Base-by-base conservation (phyloP, 2,329 filamentous ascomycete species). In the Aspergillus brunneoviolaceus region DNA sequence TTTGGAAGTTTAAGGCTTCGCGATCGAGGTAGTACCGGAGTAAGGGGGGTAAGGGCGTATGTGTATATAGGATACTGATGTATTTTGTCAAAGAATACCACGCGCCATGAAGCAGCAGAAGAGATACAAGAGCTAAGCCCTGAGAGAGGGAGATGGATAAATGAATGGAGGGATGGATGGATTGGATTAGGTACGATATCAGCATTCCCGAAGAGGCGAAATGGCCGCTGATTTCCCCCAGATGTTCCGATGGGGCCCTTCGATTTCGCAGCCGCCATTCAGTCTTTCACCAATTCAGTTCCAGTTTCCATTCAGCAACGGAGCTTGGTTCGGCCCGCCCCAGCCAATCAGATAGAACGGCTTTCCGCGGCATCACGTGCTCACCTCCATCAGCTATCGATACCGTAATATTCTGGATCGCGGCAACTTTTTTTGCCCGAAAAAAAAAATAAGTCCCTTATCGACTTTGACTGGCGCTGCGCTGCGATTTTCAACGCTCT, bases 241-340 rank as follows among this genome's bases (percentile, higher is more conserved):
- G 50, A 54, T 23, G 47, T 59, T 59, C 54, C 57, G 63, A 59
- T 56, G 59, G 33, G 33, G 33, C 33, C 33, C 7, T 29, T 23
- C 23, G 3, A 23, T 23, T 35, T 12, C 5, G 33, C 11, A 21
- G 21, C 21, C 21, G 21, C 11, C 33, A 12, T 16, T 35, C 11
- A 35, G 11, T 35, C 11, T 16, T 16, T 5, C 33, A 12, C 33
- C 33, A 19, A 45, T 19, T 16, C 14, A 45, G 12, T n/a, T 19
- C 14, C 14, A 45, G 12, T n/a, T 58, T 33, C 55, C 58, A 58
- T 55, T 60, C 14, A 35, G 67, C 65, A 68, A 68, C 67, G 72
- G 73, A 72, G 69, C 67, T 74, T 73, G 67, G 62, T 48, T 64
- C 62, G 69, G 66, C 62, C 66, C 69, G 69, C 69, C 65, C 58